Evolutionary conservation across 2,329 filamentous ascomycete genomes (phyloP).

Genomic region (Chalaropsis thielavioides): DNA sequence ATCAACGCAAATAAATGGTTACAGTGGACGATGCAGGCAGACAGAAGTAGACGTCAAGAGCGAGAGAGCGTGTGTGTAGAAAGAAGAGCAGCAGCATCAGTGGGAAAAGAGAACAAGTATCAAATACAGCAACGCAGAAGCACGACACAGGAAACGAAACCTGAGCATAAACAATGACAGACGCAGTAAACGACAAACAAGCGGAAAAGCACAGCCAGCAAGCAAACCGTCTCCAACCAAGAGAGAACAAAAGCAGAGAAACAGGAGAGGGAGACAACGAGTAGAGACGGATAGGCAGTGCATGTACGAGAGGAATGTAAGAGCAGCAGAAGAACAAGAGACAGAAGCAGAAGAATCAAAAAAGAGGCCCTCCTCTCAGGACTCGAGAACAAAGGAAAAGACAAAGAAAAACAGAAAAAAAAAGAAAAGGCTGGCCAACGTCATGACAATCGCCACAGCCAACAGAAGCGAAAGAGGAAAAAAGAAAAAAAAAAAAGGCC

Average conservation of each 20-base stretch:
- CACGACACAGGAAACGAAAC: conserved; percentile 12
- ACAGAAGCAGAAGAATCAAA: neutral
- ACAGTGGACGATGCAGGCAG: conserved; percentile 9
- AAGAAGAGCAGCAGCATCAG: conserved; percentile 17
- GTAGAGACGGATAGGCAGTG: neutral
- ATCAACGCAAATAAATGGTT: conserved; percentile 5
- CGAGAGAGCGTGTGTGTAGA: conserved; percentile 18
- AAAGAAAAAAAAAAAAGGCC: neutral
- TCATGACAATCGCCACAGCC: neutral
- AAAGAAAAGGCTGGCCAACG: neutral
- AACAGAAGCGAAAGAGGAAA: neutral
- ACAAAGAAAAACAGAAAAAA: neutral
- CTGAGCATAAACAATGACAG: conserved; percentile 10
- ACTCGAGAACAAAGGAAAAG: neutral
- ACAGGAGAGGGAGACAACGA: neutral
- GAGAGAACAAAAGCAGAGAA: conserved; percentile 8
- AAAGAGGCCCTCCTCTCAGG: neutral
- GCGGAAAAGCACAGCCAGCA: conserved; percentile 9
- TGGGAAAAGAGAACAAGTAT: conserved; percentile 18
- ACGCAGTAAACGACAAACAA: conserved; percentile 11
- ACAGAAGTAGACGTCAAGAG: conserved; percentile 17
- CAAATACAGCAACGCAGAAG: conserved; percentile 15
- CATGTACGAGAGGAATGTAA: neutral
- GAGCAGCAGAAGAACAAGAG: neutral
- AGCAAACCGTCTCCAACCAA: conserved; percentile 6